These are phyloP conservation scores for Amesomyces nigricolor DNA, from an alignment of 2,329 filamentous ascomycete species.

Conservation along the genomic window DNA sequence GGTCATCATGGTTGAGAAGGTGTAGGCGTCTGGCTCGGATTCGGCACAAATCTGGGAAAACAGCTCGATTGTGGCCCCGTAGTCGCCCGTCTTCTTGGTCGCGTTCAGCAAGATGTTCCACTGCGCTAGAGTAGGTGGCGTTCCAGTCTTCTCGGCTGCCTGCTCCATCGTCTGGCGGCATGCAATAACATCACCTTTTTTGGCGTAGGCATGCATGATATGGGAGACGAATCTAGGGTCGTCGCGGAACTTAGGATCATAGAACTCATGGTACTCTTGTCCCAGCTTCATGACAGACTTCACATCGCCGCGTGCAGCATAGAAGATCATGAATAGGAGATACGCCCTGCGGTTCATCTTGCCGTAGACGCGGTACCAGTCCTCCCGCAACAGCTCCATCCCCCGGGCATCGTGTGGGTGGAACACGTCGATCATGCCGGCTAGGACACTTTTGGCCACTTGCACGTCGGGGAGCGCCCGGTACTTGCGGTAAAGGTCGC, in stretches of 20 bases:
- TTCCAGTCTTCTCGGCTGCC: conserved; percentile 50
- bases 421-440: conserved; percentile 41
- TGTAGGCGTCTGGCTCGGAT: conserved; percentile 53
- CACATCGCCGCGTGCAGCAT: conserved; percentile 45
- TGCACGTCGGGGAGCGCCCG: conserved; percentile 36
- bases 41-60: conserved; percentile 55
- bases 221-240: conserved; percentile 43
- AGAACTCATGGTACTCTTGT: conserved; percentile 37
- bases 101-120: conserved; percentile 78
- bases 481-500: conserved; percentile 42
- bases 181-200: conserved; percentile 56
- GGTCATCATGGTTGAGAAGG: conserved; percentile 68
- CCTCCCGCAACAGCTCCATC: conserved; percentile 43
- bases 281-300: conserved; percentile 41
- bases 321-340: conserved; percentile 44
- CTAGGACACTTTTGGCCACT: conserved; percentile 37
- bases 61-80: conserved; percentile 56
- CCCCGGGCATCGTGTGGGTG: conserved; percentile 34
- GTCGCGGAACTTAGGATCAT: conserved; percentile 20
- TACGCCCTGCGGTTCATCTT: conserved; percentile 41
- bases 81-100: conserved; percentile 59
- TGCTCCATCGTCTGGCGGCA: conserved; percentile 57
- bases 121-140: conserved; percentile 49
- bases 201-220: conserved; percentile 66
- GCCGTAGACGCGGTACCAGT: conserved; percentile 42